Evolutionary conservation across 2,329 filamentous ascomycete species (phyloP).

Genomic region (Thielaviopsis euricoi): DNA sequence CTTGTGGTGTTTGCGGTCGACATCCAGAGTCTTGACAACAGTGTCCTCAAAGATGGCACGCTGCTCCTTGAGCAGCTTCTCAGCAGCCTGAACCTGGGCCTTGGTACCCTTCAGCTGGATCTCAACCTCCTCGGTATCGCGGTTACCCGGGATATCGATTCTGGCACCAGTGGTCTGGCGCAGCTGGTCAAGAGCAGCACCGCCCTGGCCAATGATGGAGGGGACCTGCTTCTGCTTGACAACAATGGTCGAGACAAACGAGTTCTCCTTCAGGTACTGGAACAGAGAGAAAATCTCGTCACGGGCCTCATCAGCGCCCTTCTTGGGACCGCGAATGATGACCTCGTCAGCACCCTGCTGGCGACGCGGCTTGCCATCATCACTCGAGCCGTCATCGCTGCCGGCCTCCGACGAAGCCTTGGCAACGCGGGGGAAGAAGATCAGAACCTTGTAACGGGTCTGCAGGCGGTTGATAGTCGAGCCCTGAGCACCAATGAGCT

Average conservation of each 20-base stretch:
- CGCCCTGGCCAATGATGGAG: conserved; percentile 83
- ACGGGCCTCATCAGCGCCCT: conserved; percentile 78
- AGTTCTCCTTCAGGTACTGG: conserved; percentile 82
- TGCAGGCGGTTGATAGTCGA: conserved; percentile 83
- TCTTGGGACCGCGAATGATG: conserved; percentile 76
- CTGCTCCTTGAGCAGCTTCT: conserved; percentile 78
- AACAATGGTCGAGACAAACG: conserved; percentile 59
- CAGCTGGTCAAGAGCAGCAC: conserved; percentile 78
- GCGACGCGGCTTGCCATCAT: conserved; percentile 46
- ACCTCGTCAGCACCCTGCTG: conserved; percentile 80
- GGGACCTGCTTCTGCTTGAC: conserved; percentile 86
- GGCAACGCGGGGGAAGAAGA: conserved; percentile 68
- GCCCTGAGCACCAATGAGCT: conserved; percentile 80
- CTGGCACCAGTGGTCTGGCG: conserved; percentile 70
- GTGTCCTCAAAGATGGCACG: conserved; percentile 78
- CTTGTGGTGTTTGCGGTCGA: conserved; percentile 91
- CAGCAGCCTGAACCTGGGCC: conserved; percentile 75
- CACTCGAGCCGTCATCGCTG: conserved; percentile 51
- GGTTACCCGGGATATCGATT: conserved; percentile 77
- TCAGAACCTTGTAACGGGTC: conserved; percentile 80
- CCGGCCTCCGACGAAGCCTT: conserved; percentile 46
- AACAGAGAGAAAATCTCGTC: conserved; percentile 80
- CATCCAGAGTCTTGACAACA: conserved; percentile 65
- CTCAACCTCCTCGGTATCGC: conserved; percentile 61
- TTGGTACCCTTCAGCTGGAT: conserved; percentile 89